Evolutionary conservation across 306 rosid genomes (phyloP).

Genomic region (Arachis hypogaea): DNA sequence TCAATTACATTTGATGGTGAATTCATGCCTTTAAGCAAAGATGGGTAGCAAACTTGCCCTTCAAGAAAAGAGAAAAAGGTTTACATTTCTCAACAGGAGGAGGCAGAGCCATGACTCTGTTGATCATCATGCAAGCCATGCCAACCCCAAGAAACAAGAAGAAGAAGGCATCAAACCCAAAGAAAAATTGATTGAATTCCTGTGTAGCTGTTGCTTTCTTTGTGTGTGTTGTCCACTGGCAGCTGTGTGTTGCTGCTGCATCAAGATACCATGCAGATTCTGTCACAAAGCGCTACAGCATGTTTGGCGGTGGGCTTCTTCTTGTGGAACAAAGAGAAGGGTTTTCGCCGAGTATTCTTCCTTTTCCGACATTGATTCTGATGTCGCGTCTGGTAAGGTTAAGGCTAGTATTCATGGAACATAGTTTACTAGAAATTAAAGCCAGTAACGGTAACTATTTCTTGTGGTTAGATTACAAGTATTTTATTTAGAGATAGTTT

Average conservation of each 20-base stretch:
- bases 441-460: no score
- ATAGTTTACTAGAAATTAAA: no score
- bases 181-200: constrained; percentile 42
- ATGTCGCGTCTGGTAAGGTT: constrained; percentile 35
- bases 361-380: constrained; percentile 68
- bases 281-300: constrained; percentile 45
- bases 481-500: no score
- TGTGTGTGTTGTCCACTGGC: constrained; percentile 62
- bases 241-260: constrained; percentile 55
- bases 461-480: no score
- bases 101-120: constrained; percentile 17
- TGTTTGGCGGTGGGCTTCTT: constrained; percentile 41
- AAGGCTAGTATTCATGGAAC: constrained; percentile 19
- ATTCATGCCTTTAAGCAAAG: constrained; percentile 19
- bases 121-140: constrained; percentile 16
- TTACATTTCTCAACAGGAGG: background rate
- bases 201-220: constrained; percentile 58
- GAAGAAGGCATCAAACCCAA: constrained; percentile 32
- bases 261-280: constrained; percentile 57
- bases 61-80: constrained; percentile 38
- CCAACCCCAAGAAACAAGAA: background rate
- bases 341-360: constrained; percentile 55
- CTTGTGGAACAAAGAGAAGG: constrained; percentile 44
- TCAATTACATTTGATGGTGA: constrained; percentile 6
- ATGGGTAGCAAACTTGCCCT: constrained; percentile 44